These are phyloP conservation scores for Bipolaris sorokiniana DNA, from an alignment of 2,329 filamentous ascomycete species.

Conservation along the genomic window DNA sequence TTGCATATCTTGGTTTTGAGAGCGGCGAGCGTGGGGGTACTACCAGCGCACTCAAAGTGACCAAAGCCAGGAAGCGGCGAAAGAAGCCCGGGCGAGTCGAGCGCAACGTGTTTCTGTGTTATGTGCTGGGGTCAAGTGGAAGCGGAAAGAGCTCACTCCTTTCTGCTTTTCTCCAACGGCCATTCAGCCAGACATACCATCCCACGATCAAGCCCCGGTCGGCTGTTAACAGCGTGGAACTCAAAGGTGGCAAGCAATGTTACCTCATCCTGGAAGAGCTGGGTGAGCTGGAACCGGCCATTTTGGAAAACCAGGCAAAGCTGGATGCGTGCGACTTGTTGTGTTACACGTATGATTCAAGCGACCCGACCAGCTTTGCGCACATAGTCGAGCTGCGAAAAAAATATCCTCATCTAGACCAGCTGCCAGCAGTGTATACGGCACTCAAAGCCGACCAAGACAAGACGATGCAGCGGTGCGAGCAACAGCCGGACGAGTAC, in stretches of 20 bases:
- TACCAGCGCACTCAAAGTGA: slow-evolving; percentile 88
- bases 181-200: slow-evolving; percentile 82
- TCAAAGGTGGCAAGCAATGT: slow-evolving; percentile 94
- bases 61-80: slow-evolving; percentile 86
- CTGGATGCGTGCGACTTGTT: slow-evolving; percentile 92
- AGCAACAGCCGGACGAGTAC: slow-evolving; percentile 88
- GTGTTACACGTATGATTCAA: slow-evolving; percentile 96
- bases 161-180: slow-evolving; percentile 87
- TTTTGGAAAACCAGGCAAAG: slow-evolving; percentile 88
- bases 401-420: slow-evolving; percentile 81
- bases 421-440: slow-evolving; percentile 89
- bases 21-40: slow-evolving; percentile 73
- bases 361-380: slow-evolving; percentile 92
- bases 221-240: slow-evolving; percentile 94
- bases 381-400: slow-evolving; percentile 84
- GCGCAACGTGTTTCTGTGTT: slow-evolving; percentile 92
- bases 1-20: slow-evolving; percentile 95
- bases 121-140: slow-evolving; percentile 82
- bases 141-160: slow-evolving; percentile 92
- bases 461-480: slow-evolving; percentile 93
- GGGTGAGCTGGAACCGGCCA: slow-evolving; percentile 91
- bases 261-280: slow-evolving; percentile 96
- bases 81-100: slow-evolving; percentile 84
- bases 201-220: slow-evolving; percentile 94
- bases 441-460: slow-evolving; percentile 95